Conservation (phyloP, 768 basidiomycete species). For the Coprinopsis sp. region DNA sequence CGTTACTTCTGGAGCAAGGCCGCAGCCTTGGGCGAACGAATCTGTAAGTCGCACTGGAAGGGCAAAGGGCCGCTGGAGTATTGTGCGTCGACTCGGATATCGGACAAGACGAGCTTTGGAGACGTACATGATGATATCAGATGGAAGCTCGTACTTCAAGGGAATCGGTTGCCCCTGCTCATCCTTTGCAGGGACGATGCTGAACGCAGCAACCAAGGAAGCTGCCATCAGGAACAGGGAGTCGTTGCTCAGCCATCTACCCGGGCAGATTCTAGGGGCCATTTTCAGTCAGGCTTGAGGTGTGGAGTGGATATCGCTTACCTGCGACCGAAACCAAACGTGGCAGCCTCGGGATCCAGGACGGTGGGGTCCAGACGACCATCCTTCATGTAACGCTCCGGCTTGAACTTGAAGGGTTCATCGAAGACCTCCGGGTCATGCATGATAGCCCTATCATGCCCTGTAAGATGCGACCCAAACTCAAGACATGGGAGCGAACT, state of each 20-base stretch:
- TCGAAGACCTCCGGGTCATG: slow-evolving; percentile 27
- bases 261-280: slow-evolving; percentile 2
- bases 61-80: not conserved
- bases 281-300: too few relatives aligned
- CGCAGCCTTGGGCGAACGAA: not conserved
- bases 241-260: not conserved
- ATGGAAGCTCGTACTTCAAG: not conserved
- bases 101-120: not conserved
- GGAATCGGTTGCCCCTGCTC: not conserved
- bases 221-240: not conserved
- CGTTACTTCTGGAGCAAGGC: not conserved
- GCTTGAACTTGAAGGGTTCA: slow-evolving; percentile 28
- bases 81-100: not conserved
- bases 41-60: not conserved
- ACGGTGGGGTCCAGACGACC: slow-evolving; percentile 13
- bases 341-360: slow-evolving; percentile 8
- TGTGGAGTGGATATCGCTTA: not conserved
- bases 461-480: not conserved
- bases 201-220: slow-evolving; percentile 2
- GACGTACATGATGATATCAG: not conserved
- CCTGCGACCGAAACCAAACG: slow-evolving; percentile 23
- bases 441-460: slow-evolving; percentile 27
- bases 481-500: not conserved
- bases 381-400: slow-evolving; percentile 24
- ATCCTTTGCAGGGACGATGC: not conserved